Evolutionary conservation across 2,329 filamentous ascomycete species (phyloP), one percentile per base, ranked within the genome.

Genomic region (Neoascochyta sp.): DNA sequence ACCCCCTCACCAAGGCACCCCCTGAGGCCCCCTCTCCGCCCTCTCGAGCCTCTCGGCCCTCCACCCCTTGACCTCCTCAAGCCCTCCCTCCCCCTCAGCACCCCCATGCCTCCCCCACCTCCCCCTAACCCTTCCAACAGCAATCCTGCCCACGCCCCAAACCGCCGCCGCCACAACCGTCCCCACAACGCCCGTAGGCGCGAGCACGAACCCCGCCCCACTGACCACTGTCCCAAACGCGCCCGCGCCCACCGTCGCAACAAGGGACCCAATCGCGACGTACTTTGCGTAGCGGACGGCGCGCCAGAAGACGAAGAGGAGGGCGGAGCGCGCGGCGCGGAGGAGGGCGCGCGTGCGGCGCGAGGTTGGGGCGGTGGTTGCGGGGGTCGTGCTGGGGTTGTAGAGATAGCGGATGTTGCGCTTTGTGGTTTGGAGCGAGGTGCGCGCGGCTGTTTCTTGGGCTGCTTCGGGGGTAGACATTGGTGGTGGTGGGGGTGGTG

Each of bases 211-310:
- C 2, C 57, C 64, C 7, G 57, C 62, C 5, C 65, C 64, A 16
- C 54, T 60, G 3, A 60, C 47, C 4, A 66, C 38, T 1, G 52
- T 54, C 2, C 64, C 63, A 12, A 65, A 48, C 9, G 50, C 63
- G 3, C 64, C 29, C 36, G 50, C 63, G 1, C 58, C 57, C n/a
- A 67, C 39, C 0, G 64, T 64, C 1, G 64, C 64, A 0, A 62
- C 54, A 5, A 63, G 32, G 1, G 62, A 59, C 3, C 65, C 65
- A 17, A 67, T 60, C 3, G 62, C 62, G 4, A 63, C 63, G 27
- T 68, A 68, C 34, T 67, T 68, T 13, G 63, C 65, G 28, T 66
- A 68, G 2, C 64, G 54, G 0, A 66, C 53, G 0, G 65, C 38
- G 12, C 63, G 55, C 65, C 65, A 68, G 47, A 68, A 67, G 8